Conservation (phyloP, 2,329 filamentous ascomycete genomes). For the Amphichorda felina region DNA sequence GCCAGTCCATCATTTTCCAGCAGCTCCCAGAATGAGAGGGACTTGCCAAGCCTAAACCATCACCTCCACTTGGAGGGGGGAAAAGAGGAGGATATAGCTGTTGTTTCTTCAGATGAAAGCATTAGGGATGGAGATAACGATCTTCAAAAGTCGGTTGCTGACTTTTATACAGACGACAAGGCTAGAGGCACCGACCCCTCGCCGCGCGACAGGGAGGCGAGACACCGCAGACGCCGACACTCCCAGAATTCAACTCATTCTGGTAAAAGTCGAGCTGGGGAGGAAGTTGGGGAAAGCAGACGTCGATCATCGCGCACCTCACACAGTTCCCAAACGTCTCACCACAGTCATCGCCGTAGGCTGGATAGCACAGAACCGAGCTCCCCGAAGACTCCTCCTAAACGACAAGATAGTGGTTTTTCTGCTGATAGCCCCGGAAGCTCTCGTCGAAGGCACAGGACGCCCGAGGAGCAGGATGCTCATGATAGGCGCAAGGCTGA, state of each 20-base stretch:
- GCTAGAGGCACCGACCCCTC: conserved; percentile 23
- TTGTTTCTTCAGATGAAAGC: too few species aligned
- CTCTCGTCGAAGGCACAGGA: conserved; percentile 23
- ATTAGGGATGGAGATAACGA: too few species aligned
- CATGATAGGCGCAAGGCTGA: conserved; percentile 38
- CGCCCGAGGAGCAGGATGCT: conserved; percentile 30
- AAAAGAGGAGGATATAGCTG: too few species aligned
- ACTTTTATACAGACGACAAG: conserved; percentile 42
- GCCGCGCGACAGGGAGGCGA: conserved; percentile 23
- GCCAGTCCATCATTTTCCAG: too few species aligned
- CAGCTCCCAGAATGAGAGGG: too few species aligned
- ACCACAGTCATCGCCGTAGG: conserved; percentile 23
- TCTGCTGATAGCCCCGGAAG: conserved; percentile 26
- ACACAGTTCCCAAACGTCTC: conserved; percentile 9
- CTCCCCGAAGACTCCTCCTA: conserved; percentile 20
- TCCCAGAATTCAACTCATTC: conserved; percentile 13
- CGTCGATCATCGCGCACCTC: conserved; percentile 4
- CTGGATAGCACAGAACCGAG: conserved; percentile 23
- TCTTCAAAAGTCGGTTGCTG: too few species aligned
- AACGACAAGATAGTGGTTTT: conserved; percentile 32
- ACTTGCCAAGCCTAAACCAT: too few species aligned
- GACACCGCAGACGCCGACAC: conserved; percentile 26
- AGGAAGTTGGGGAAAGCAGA: too few species aligned
- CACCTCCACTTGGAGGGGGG: too few species aligned
- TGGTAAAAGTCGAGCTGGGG: too few species aligned